Conservation (phyloP, 306 rosid species). For the Potentilla sterilis region DNA sequence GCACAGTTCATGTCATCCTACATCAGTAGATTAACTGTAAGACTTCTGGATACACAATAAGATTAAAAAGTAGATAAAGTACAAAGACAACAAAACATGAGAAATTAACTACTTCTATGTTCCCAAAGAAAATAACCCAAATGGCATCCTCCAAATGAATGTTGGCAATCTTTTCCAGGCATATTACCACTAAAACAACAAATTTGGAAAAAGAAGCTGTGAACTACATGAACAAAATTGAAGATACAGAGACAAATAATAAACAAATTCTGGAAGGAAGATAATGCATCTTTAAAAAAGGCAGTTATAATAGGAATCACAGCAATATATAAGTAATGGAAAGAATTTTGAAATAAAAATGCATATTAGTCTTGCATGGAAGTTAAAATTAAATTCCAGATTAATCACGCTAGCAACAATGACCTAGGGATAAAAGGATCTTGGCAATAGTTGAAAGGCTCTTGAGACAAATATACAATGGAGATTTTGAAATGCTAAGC, state of each 20-base stretch:
- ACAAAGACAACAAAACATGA: slow-evolving; percentile 11
- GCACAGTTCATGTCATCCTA: slow-evolving; percentile 99
- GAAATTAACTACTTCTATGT: background rate
- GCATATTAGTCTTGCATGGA: background rate
- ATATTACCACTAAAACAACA: background rate
- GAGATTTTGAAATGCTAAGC: background rate
- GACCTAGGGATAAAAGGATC: background rate
- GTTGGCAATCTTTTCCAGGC: background rate
- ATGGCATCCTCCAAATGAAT: background rate
- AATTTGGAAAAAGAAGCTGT: background rate
- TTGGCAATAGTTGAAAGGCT: background rate
- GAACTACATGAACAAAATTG: background rate
- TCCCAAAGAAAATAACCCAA: background rate
- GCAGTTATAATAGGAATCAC: background rate
- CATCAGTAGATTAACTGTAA: slow-evolving; percentile 20
- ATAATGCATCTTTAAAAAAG: background rate
- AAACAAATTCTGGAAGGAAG: background rate
- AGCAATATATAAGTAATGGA: background rate
- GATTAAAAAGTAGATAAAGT: background rate
- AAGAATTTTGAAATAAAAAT: background rate
- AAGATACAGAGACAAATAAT: background rate
- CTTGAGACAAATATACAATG: background rate
- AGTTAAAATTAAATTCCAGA: background rate
- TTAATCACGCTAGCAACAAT: background rate
- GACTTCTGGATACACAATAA: background rate